These are phyloP conservation scores for Hypomyces perniciosus DNA, from an alignment of 2,329 filamentous ascomycete genomes.

Conservation along the genomic window DNA sequence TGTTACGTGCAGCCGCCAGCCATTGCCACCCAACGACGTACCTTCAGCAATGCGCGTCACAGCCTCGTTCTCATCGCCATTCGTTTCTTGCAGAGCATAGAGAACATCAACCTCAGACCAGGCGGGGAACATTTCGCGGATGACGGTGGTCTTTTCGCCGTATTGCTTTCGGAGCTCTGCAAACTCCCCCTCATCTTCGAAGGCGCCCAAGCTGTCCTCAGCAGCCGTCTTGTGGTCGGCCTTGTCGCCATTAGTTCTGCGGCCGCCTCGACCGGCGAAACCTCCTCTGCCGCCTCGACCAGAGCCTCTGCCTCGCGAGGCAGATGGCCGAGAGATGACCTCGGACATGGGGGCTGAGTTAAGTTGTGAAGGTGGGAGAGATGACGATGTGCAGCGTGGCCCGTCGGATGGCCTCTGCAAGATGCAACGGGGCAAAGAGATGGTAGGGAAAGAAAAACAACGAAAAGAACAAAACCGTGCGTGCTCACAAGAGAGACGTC, in stretches of 20 bases:
- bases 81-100: slow-evolving; percentile 83
- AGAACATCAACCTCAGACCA: slow-evolving; percentile 96
- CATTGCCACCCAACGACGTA: slow-evolving; percentile 29
- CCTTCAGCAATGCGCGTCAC: slow-evolving; percentile 77
- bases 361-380: slow-evolving; percentile 30
- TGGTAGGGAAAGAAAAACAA: slow-evolving; percentile 24
- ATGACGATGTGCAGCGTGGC: slow-evolving; percentile 20
- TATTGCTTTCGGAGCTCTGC: slow-evolving; percentile 90
- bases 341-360: slow-evolving; percentile 74
- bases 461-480: slow-evolving; percentile 24
- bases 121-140: slow-evolving; percentile 90
- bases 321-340: slow-evolving; percentile 75
- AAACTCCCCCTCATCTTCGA: slow-evolving; percentile 82
- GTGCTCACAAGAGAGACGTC: slow-evolving; percentile 23
- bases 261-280: slow-evolving; percentile 66
- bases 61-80: slow-evolving; percentile 68
- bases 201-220: slow-evolving; percentile 51
- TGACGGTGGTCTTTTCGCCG: slow-evolving; percentile 66
- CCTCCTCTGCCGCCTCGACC: slow-evolving; percentile 78
- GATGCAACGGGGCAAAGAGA: slow-evolving; percentile 24
- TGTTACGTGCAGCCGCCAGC: slow-evolving; percentile 16
- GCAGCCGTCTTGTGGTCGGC: slow-evolving; percentile 47
- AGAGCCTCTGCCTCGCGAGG: slow-evolving; percentile 84
- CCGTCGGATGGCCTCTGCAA: slow-evolving; percentile 35
- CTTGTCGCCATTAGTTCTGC: slow-evolving; percentile 70